Percentiles rank a stretch among this genome's conserved stretches.
phyloP scores from a whole-genome alignment of 208 protist species.

The Crithidia mellificae region DNA sequence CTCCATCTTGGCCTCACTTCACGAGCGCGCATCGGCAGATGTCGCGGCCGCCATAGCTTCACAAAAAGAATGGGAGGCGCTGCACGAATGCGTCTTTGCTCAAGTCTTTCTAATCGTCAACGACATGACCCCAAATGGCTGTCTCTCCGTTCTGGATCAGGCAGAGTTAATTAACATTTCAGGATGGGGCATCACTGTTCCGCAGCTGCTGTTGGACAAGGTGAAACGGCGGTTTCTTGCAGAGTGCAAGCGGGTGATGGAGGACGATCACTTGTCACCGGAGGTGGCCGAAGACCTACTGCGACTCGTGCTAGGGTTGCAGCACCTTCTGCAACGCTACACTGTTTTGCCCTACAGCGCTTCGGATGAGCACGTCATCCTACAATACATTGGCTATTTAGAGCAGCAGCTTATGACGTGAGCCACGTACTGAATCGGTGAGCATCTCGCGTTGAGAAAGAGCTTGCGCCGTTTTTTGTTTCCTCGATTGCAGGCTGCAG shows the following conservation, averaged over 20 bases:
- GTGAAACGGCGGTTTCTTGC: slow-evolving; percentile 47
- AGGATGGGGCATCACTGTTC: slow-evolving; percentile 37
- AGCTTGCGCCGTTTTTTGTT: too few relatives aligned
- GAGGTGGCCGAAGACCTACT: slow-evolving; percentile 22
- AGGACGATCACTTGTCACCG: slow-evolving; percentile 6
- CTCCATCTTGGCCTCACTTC: slow-evolving; percentile 17
- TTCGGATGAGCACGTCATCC: slow-evolving; percentile 25
- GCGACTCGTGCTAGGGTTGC: slow-evolving; percentile 27
- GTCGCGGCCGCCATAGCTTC: slow-evolving; percentile 6
- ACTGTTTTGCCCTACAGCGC: slow-evolving; percentile 39
- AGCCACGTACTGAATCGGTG: too few relatives aligned
- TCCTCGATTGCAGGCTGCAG: too few relatives aligned
- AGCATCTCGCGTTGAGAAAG: too few relatives aligned
- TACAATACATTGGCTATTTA: slow-evolving; percentile 11
- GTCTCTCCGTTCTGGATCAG: slow-evolving; percentile 51
- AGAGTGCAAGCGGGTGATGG: slow-evolving; percentile 12
- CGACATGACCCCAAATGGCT: slow-evolving; percentile 40
- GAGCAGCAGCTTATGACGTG: slow-evolving; percentile 12
- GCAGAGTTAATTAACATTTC: slow-evolving; percentile 63
- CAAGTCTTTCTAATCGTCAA: slow-evolving; percentile 44
- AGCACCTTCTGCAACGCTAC: slow-evolving; percentile 41
- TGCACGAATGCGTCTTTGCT: slow-evolving; percentile 64
- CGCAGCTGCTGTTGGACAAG: slow-evolving; percentile 45
- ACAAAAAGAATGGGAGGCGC: slow-evolving; percentile 29
- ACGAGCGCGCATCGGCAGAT: slow-evolving; percentile 19